phyloP scores from a whole-genome alignment of 306 rosid species.

The Citrullus amarus region DNA sequence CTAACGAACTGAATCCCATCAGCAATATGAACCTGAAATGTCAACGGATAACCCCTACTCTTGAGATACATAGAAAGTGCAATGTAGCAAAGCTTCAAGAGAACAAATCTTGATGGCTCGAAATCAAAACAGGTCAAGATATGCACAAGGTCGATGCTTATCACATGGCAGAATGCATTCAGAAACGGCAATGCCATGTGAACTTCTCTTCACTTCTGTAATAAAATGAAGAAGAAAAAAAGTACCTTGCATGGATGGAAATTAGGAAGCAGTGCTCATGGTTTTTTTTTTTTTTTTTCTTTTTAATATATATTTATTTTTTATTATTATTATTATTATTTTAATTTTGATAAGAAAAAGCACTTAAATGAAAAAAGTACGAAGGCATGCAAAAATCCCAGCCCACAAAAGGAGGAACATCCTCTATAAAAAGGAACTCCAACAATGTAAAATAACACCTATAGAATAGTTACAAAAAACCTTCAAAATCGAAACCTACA shows the following conservation, averaged over 20 bases:
- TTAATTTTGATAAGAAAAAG: too few relatives aligned
- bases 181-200: background rate
- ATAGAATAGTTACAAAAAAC: too few relatives aligned
- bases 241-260: background rate
- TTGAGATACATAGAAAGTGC: background rate
- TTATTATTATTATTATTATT: too few relatives aligned
- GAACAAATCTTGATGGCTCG: background rate
- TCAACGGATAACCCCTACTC: background rate
- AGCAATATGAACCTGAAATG: slow-evolving; percentile 67
- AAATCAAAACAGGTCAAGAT: background rate
- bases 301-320: too few relatives aligned
- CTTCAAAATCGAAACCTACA: too few relatives aligned
- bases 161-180: background rate
- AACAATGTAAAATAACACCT: too few relatives aligned
- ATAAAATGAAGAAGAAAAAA: background rate
- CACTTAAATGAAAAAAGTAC: too few relatives aligned
- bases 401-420: too few relatives aligned
- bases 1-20: slow-evolving; percentile 78
- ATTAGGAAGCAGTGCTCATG: background rate
- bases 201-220: background rate
- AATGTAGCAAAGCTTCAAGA: background rate
- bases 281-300: too few relatives aligned
- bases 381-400: too few relatives aligned
- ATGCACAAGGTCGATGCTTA: background rate
- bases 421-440: too few relatives aligned